phyloP scores from a whole-genome alignment of 345 rosid species.

The Gossypium turneri region DNA sequence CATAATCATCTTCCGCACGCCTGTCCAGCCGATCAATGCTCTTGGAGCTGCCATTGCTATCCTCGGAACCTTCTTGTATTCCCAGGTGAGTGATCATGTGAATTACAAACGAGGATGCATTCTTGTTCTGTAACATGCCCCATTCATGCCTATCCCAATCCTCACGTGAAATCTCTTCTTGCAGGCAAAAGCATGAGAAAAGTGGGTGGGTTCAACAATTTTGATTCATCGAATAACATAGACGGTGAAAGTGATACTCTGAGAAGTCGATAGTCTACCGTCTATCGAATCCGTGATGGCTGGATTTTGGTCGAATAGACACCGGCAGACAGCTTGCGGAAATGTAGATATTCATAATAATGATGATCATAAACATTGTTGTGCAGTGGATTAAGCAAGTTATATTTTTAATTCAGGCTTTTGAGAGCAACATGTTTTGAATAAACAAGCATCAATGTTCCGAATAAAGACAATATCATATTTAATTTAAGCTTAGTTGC shows the following conservation, averaged over 20 bases:
- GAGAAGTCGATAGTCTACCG: neutral
- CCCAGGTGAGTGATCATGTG: constrained; percentile 54
- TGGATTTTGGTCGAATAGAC: constrained; percentile 7
- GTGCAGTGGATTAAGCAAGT: neutral
- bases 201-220: neutral
- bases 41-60: constrained; percentile 95
- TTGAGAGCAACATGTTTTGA: neutral
- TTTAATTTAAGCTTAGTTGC: no score
- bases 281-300: neutral
- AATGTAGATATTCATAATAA: constrained; percentile 9
- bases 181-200: constrained; percentile 13
- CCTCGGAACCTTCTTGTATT: constrained; percentile 93
- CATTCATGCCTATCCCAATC: neutral
- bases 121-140: no score
- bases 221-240: constrained; percentile 9
- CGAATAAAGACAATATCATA: neutral
- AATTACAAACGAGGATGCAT: neutral
- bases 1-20: constrained; percentile 93
- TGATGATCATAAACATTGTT: constrained; percentile 4
- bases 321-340: neutral
- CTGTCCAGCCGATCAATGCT: constrained; percentile 84
- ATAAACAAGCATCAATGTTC: constrained; percentile 11
- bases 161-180: neutral
- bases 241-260: neutral
- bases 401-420: neutral